phyloP scores from a whole-genome alignment of 1,284 basidiomycete species.

The Cutaneotrichosporon cavernicola region DNA sequence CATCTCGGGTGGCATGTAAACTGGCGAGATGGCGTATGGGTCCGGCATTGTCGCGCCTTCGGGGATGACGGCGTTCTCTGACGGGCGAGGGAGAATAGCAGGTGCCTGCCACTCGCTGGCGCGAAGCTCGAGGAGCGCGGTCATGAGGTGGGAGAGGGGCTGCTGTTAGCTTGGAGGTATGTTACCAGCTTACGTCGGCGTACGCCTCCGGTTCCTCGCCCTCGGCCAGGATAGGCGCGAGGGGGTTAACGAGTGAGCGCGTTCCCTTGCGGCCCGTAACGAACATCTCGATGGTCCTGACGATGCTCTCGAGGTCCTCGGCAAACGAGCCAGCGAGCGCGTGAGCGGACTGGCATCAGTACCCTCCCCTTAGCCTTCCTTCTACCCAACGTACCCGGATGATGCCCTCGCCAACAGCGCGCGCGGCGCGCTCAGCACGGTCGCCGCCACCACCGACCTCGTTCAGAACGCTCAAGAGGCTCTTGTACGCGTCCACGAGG shows the following conservation, averaged over 20 bases:
- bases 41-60: slow-evolving; percentile 54
- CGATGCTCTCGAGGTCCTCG: slow-evolving; percentile 39
- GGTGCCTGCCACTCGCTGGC: slow-evolving; percentile 33
- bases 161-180: slow-evolving; percentile 18
- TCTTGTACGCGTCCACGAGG: slow-evolving; percentile 71
- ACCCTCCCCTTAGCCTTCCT: slow-evolving; percentile 7
- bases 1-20: slow-evolving; percentile 82
- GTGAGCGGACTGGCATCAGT: slow-evolving; percentile 37
- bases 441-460: slow-evolving; percentile 86
- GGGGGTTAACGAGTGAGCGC: slow-evolving; percentile 35
- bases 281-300: slow-evolving; percentile 42
- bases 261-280: slow-evolving; percentile 36
- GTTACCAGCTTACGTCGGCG: slow-evolving; percentile 34
- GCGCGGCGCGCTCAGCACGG: slow-evolving; percentile 75
- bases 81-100: slow-evolving; percentile 64
- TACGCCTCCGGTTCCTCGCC: slow-evolving; percentile 39
- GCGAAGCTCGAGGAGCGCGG: slow-evolving; percentile 41
- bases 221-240: slow-evolving; percentile 36
- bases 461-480: slow-evolving; percentile 79
- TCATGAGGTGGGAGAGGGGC: slow-evolving; percentile 42
- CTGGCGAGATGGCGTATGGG: slow-evolving; percentile 69
- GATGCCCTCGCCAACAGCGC: slow-evolving; percentile 83
- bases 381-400: slow-evolving; percentile 63
- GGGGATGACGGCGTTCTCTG: slow-evolving; percentile 52
- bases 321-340: slow-evolving; percentile 35